These are phyloP conservation scores for Plenodomus tracheiphilus DNA, from an alignment of 2,329 filamentous ascomycete genomes.

Conservation along the genomic window DNA sequence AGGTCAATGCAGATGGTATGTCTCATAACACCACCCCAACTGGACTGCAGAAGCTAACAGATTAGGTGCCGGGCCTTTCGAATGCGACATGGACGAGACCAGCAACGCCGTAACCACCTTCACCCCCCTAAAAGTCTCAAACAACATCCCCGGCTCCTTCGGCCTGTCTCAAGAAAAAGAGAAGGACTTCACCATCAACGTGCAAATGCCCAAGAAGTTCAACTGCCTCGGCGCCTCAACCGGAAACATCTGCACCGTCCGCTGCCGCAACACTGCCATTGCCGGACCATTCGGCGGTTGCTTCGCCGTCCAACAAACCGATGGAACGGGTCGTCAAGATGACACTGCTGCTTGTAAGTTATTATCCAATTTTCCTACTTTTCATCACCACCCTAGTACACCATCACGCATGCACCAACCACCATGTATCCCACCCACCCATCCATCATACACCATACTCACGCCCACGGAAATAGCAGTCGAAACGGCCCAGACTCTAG, in stretches of 20 bases:
- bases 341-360: constrained; percentile 32
- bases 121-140: constrained; percentile 56
- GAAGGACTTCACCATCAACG: constrained; percentile 61
- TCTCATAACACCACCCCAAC: constrained; percentile 52
- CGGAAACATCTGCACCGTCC: constrained; percentile 65
- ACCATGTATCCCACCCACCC: constrained; percentile 15
- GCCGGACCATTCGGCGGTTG: constrained; percentile 67
- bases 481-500: constrained; percentile 51
- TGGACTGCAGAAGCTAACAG: no score
- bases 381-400: no score
- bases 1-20: no score
- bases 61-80: constrained; percentile 65
- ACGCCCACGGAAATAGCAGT: constrained; percentile 44
- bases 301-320: constrained; percentile 61
- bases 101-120: constrained; percentile 52
- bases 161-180: constrained; percentile 61
- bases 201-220: constrained; percentile 59
- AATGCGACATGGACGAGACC: constrained; percentile 65
- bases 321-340: constrained; percentile 39
- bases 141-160: constrained; percentile 63
- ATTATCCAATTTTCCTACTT: no score
- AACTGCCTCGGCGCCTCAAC: constrained; percentile 57
- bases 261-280: constrained; percentile 63
- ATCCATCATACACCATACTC: constrained; percentile 30
- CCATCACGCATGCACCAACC: no score